phyloP scores from a whole-genome alignment of 2,329 filamentous ascomycete species.

The Venturia pyrina region DNA sequence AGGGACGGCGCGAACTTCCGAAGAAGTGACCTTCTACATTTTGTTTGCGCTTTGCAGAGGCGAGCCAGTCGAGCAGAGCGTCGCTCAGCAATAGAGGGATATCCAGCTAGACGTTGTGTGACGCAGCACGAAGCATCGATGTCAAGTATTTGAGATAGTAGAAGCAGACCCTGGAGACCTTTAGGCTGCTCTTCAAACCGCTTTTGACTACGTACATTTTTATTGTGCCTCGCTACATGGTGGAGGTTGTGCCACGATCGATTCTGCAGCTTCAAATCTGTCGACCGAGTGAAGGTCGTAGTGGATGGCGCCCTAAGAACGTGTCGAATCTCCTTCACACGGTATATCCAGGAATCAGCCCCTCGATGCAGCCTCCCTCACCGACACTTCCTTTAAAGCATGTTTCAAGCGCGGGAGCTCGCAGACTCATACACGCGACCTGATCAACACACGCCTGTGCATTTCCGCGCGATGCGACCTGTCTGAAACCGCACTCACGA shows the following conservation, averaged over 20 bases:
- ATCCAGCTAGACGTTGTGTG: not conserved
- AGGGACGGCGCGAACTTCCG: not conserved
- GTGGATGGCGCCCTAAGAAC: not conserved
- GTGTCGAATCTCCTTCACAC: not conserved
- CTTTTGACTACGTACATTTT: not conserved
- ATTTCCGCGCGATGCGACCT: not conserved
- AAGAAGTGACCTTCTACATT: too few species aligned
- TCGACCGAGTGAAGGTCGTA: not conserved
- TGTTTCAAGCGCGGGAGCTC: not conserved
- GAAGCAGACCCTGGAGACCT: not conserved
- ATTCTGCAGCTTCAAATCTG: not conserved
- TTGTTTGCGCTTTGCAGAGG: not conserved
- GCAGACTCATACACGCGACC: not conserved
- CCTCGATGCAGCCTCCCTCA: slow-evolving; percentile 2
- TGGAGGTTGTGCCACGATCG: not conserved
- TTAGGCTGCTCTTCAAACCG: not conserved
- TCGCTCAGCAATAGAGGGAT: not conserved
- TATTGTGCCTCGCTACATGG: too few species aligned
- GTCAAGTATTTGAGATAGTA: not conserved
- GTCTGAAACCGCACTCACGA: not conserved
- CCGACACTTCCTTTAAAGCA: not conserved
- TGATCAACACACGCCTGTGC: not conserved
- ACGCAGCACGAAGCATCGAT: not conserved
- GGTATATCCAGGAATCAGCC: not conserved
- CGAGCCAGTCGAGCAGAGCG: not conserved